Evolutionary conservation across 2,329 filamentous ascomycete genomes (phyloP), one percentile per base, ranked within the genome.

Genomic region (Fusarium sp.): DNA sequence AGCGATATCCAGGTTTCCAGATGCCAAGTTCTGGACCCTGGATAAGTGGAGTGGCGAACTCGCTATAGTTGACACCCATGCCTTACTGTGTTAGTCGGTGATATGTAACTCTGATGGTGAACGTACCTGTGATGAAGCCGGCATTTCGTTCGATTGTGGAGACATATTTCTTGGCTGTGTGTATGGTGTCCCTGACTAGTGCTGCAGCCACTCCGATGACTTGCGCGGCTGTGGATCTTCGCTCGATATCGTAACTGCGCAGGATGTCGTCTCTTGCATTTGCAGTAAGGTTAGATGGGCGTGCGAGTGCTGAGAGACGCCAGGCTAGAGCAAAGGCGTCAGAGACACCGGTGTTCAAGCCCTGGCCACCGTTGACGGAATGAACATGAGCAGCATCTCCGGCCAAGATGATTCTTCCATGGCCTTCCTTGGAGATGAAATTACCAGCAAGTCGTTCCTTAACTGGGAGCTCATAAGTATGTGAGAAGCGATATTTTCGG

Each of bases 301-400:
- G 78, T 13, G 80, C 39, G 2, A 78, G 77, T 3, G 70, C 25
- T 5, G 50, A 82, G 0, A 89, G 73, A 39, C 88, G 87, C 87
- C 88, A 90, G 13, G 83, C 84, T 2, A 90, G 75, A 46, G 85
- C 86, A 33, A 88, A 85, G 0, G 87, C 86, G 74, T 90, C 88
- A 10, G 86, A 84, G 36, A 89, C 83, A 7, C 88, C 88, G 0
- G 87, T 89, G 71, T 90, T 90, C 72, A 90, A 82, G 1, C 88
- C 88, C 69, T 89, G 87, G 0, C 87, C 88, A 0, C 87, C 88
- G 13, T 87, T 86, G 39, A 87, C 86, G 2, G 83, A 87, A 63
- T 89, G 86, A 5, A 87, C 87, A 60, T 90, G 88, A 1, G 86
- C 87, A 1, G 87, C 87, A 61, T 90, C 88, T 6, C 88, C 88